Evolutionary conservation across 352 stramenopile genomes (phyloP), one percentile per base, ranked within the genome.

Genomic region (Globisporangium camurandrum): DNA sequence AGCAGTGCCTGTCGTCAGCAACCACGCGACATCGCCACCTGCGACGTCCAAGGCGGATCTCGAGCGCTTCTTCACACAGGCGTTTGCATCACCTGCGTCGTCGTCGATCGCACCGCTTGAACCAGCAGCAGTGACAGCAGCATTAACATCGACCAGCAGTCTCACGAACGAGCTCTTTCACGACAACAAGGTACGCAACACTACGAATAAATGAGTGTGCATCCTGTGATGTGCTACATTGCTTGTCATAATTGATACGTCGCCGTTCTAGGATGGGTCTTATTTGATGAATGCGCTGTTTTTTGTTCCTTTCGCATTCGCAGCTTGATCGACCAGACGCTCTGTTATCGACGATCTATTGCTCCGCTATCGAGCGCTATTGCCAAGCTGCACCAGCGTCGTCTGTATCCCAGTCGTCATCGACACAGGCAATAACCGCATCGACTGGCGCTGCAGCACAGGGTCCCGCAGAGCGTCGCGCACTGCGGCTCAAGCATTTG

Each of bases 401-500:
- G n/a, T n/a, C n/a, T 10, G 12, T 36, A 12, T 12, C 30, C 1
- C 19, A 12, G 12, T 56, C 49, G 11, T 39, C 59, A 38, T 28
- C 51, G 26, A 6, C 46, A 43, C 51, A 61, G 22, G 31, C 10
- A 11, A 6, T 23, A 9, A 4, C 23, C 11, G 12, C 33, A 16
- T 31, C 39, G 19, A 27, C 37, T 31, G 51, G 17, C 14, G 31
- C 37, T 1, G 49, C 28, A 11, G 50, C 59, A 16, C 27, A 54
- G 11, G 37, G 37, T 33, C 19, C 9, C n/a, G 38, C 30, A n/a
- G 46, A 59, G 19, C 40, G 49, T 51, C 60, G 10, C 34, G 65
- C 14, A 49, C 49, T 2, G 30, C 30, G 14, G 2, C 54, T 77
- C 0, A 81, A 84, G 50, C 83, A 88, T 60, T 60, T 87, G 31